These are phyloP conservation scores for Cystobasidium pallidum DNA, from an alignment of 1,284 basidiomycete species.

Conservation along the genomic window DNA sequence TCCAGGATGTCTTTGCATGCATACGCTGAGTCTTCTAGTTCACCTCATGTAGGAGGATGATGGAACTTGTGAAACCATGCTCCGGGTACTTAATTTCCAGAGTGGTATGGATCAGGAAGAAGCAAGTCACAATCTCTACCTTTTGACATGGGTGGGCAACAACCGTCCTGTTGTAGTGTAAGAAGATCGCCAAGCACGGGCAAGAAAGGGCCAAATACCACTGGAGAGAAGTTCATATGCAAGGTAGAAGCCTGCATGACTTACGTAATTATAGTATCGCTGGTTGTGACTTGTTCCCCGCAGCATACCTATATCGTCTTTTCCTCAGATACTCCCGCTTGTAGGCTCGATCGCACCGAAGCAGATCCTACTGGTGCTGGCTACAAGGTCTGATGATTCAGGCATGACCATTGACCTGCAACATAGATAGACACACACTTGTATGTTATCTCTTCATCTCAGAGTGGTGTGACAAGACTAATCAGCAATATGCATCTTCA, in stretches of 20 bases:
- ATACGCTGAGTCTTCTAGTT: constrained; percentile 11
- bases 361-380: constrained; percentile 32
- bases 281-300: neutral
- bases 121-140: constrained; percentile 57
- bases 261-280: neutral
- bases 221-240: constrained; percentile 60
- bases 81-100: constrained; percentile 45
- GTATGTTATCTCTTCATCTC: neutral
- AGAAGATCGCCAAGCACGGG: constrained; percentile 58
- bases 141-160: constrained; percentile 58
- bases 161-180: too few species aligned
- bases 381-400: constrained; percentile 5
- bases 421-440: neutral
- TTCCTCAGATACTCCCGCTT: constrained; percentile 48
- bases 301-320: constrained; percentile 52
- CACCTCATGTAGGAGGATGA: constrained; percentile 48
- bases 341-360: constrained; percentile 47
- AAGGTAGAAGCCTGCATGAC: constrained; percentile 45
- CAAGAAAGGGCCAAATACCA: constrained; percentile 57
- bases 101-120: constrained; percentile 51
- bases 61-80: constrained; percentile 49
- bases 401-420: too few species aligned
- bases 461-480: neutral
- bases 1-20: constrained; percentile 25
- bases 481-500: neutral